Evolutionary conservation across 352 stramenopile genomes (phyloP), one percentile per base, ranked within the genome.

Genomic region (Phytophthora agathidicida): DNA sequence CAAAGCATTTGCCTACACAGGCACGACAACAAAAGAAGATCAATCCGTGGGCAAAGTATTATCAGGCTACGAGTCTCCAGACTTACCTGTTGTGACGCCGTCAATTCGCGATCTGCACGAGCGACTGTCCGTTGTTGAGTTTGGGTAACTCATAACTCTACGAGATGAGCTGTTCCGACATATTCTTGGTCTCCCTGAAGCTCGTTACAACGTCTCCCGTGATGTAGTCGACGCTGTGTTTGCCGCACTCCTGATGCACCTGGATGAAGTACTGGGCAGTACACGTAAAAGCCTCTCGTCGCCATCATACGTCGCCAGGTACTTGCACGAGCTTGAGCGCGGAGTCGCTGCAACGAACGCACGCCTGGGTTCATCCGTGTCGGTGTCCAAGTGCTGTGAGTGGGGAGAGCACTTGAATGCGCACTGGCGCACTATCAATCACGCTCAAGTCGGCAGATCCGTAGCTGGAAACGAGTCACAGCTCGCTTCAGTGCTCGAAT

Each of bases 1-100:
- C n/a, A n/a, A 71, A 14, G 50, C 49, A 3, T 60, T 71, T 32
- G 56, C 36, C 31, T 71, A 67, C 35, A 71, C 60, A 27, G 49
- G 56, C 13, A 68, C 44, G 1, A 68, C 49, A 38, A 63, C 44
- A 19, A 49, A 44, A 8, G 56, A 60, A 26, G 49, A 68, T 36
- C 50, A 71, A 16, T 50, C 23, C 11, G 51, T 73, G 2, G 41
- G 3, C 0, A 65, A 68, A 28, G 53, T 51, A 3, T 33, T 64
- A 1, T 51, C 41, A 24, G 54, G 53, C 0, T 65, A 56, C 38
- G 3, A 39, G 17, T 20, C 52, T 17, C 53, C 53, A 19, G 46
- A 69, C 38, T 63, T 64, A 48, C 45, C 52, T 11, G 46, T 49
- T 14, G 11, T 20, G 5, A 48, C 53, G 17, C 42, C 53, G 3